Evolutionary conservation across 2,329 filamentous ascomycete species (phyloP).

Genomic region (Penicillium sp.): DNA sequence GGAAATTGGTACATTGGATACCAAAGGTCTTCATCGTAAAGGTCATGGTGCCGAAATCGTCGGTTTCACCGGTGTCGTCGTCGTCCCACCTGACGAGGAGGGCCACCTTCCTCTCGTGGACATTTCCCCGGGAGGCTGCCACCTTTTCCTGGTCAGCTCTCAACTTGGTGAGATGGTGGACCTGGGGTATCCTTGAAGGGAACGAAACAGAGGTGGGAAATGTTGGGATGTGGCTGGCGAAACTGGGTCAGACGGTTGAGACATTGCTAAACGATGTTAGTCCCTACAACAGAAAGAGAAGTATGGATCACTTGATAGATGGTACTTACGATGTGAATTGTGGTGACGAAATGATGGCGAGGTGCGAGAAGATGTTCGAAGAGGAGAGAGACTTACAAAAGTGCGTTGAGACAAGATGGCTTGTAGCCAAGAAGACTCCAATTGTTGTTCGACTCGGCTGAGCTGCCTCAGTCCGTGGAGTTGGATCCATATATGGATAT

Average conservation of each 20-base stretch:
- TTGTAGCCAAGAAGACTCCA: too few relatives aligned
- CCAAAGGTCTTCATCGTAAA: background rate
- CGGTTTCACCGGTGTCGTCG: background rate
- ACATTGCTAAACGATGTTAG: background rate
- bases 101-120: background rate
- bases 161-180: constrained; percentile 48
- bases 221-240: too few relatives aligned
- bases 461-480: too few relatives aligned
- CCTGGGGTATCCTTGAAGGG: background rate
- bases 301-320: background rate
- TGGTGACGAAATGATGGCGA: too few relatives aligned
- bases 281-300: background rate
- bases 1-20: background rate
- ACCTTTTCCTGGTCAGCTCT: background rate
- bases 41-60: background rate
- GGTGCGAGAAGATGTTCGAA: too few relatives aligned
- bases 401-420: too few relatives aligned
- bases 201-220: too few relatives aligned
- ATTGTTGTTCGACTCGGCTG: too few relatives aligned
- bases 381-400: too few relatives aligned
- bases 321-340: too few relatives aligned
- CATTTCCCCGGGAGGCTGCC: background rate
- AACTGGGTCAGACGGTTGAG: background rate
- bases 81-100: background rate
- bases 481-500: too few relatives aligned